Conservation (phyloP, 495 filamentous ascomycete genomes). For the Tuber melanosporum region DNA sequence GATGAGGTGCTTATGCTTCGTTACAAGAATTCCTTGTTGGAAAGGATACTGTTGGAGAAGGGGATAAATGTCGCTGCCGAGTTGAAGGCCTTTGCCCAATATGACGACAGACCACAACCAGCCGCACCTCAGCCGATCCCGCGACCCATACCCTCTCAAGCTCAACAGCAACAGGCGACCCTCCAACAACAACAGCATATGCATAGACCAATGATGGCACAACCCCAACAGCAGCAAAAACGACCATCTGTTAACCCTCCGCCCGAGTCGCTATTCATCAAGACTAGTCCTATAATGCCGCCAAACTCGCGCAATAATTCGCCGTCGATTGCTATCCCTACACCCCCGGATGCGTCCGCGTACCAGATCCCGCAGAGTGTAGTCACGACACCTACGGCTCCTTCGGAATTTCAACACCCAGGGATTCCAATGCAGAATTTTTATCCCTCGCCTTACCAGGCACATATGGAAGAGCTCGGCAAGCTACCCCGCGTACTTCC, state of each 20-base stretch:
- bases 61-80: slow-evolving; percentile 98
- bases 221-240: slow-evolving; percentile 33
- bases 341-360: slow-evolving; percentile 43
- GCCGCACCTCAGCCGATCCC: slow-evolving; percentile 63
- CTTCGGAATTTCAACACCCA: slow-evolving; percentile 36
- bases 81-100: slow-evolving; percentile 63
- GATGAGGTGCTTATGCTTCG: slow-evolving; percentile 97
- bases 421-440: slow-evolving; percentile 47
- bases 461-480: slow-evolving; percentile 96
- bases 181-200: slow-evolving; percentile 35
- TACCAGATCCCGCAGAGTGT: slow-evolving; percentile 42
- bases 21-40: slow-evolving; percentile 94
- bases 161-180: slow-evolving; percentile 40
- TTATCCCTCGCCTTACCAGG: slow-evolving; percentile 82
- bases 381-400: slow-evolving; percentile 37
- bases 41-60: slow-evolving; percentile 92
- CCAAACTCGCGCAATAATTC: slow-evolving; percentile 40
- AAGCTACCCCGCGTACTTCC: slow-evolving; percentile 64
- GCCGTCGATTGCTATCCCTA: slow-evolving; percentile 44
- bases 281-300: slow-evolving; percentile 39
- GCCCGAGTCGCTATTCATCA: slow-evolving; percentile 39
- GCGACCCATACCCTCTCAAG: slow-evolving; percentile 49
- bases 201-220: slow-evolving; percentile 33
- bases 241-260: slow-evolving; percentile 35
- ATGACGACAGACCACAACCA: slow-evolving; percentile 60